phyloP scores from a whole-genome alignment of 163 green algal species.

The Coccomyxa subellipsoidea region DNA sequence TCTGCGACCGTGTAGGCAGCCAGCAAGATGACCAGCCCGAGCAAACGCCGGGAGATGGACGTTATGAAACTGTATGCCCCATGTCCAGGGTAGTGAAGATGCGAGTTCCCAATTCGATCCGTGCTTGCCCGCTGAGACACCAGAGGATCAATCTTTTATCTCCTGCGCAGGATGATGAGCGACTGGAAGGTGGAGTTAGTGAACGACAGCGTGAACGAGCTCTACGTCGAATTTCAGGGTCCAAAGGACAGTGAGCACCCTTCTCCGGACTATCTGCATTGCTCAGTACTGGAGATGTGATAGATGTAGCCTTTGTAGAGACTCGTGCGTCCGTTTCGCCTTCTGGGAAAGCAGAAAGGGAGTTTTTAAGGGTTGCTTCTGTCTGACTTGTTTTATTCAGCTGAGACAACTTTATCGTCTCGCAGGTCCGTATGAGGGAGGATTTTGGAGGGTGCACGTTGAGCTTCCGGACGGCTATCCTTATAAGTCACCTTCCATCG shows the following conservation, averaged over 20 bases:
- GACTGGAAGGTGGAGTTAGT: slow-evolving; percentile 98
- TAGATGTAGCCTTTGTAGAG: not conserved
- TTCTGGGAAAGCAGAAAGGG: too few species aligned
- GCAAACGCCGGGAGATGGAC: slow-evolving; percentile 85
- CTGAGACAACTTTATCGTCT: not conserved
- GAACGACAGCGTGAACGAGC: slow-evolving; percentile 92
- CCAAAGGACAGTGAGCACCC: slow-evolving; percentile 85
- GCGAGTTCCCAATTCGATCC: not conserved
- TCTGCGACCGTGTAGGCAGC: not conserved
- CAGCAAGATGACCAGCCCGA: not conserved
- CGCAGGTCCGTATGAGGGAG: slow-evolving; percentile 94
- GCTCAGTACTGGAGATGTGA: too few species aligned
- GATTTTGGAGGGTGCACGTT: slow-evolving; percentile 93
- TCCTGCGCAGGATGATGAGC: slow-evolving; percentile 88
- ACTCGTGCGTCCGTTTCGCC: not conserved
- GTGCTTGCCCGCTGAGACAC: not conserved
- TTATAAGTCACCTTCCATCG: slow-evolving; percentile 98
- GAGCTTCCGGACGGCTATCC: slow-evolving; percentile 97
- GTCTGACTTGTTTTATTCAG: too few species aligned
- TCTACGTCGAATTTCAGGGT: slow-evolving; percentile 90
- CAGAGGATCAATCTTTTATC: not conserved
- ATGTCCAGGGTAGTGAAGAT: not conserved
- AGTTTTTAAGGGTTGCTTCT: too few species aligned
- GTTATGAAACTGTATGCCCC: slow-evolving; percentile 90
- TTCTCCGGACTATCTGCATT: not conserved